Percentiles rank a stretch among this genome's conserved stretches.
These are phyloP conservation scores for Teunomyces stri DNA, from an alignment of 805 yeast species.

Conservation along the genomic window DNA sequence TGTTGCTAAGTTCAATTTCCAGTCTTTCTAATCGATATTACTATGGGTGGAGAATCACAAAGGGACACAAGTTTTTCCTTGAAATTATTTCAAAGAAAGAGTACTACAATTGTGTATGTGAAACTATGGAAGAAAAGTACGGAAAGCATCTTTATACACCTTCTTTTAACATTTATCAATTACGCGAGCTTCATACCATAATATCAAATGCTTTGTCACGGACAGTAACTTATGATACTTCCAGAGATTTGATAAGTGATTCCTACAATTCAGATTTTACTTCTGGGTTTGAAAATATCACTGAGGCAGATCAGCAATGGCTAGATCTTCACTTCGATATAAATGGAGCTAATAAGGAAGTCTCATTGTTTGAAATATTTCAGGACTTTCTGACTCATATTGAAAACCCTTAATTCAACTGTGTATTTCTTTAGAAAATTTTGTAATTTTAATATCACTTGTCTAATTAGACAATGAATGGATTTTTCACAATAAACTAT, in stretches of 20 bases:
- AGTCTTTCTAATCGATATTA: conserved; percentile 41
- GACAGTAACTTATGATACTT: neutral
- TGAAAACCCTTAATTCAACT: conserved; percentile 1
- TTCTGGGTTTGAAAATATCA: neutral
- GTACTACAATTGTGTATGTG: conserved; percentile 19
- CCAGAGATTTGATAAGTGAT: neutral
- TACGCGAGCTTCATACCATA: conserved; percentile 4
- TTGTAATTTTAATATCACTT: neutral
- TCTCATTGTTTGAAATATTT: conserved; percentile 3
- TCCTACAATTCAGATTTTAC: neutral
- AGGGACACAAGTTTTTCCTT: conserved; percentile 36
- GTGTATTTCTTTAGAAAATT: neutral
- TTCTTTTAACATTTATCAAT: conserved; percentile 5
- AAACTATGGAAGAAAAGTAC: neutral
- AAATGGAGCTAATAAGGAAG: neutral
- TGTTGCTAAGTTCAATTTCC: conserved; percentile 33
- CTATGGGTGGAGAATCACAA: conserved; percentile 46
- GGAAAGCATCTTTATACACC: neutral
- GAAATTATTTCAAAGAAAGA: conserved; percentile 26
- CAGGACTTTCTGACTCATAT: conserved; percentile 1
- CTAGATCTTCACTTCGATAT: conserved; percentile 6
- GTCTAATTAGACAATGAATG: neutral
- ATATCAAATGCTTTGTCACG: neutral
- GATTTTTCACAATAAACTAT: neutral
- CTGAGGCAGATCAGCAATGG: conserved; percentile 10